phyloP scores from a whole-genome alignment of 2,329 filamentous ascomycete genomes.

The Fusarium abutilonis region DNA sequence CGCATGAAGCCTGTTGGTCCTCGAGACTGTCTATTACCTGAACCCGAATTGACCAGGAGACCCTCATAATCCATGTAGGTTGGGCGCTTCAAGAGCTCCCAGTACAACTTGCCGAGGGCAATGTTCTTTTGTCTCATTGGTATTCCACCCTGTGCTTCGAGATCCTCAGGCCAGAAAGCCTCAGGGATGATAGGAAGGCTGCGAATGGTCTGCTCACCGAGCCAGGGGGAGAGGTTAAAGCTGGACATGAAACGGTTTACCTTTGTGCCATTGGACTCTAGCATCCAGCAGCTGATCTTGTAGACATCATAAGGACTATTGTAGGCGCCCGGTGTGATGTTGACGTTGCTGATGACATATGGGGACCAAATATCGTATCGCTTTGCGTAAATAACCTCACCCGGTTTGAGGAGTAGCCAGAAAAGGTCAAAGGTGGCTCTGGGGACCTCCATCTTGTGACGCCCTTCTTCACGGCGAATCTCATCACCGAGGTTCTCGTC shows the following conservation, averaged over 20 bases:
- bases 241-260: conserved; percentile 53
- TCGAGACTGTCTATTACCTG: conserved; percentile 39
- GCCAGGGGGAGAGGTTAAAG: conserved; percentile 52
- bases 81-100: conserved; percentile 58
- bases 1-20: conserved; percentile 52
- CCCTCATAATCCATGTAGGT: conserved; percentile 60
- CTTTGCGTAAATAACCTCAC: conserved; percentile 56
- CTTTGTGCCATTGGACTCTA: conserved; percentile 49
- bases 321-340: conserved; percentile 16
- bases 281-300: conserved; percentile 55
- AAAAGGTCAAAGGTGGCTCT: conserved; percentile 58
- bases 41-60: conserved; percentile 49
- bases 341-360: conserved; percentile 53
- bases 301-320: conserved; percentile 32
- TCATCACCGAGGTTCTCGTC: conserved; percentile 51
- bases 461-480: conserved; percentile 54
- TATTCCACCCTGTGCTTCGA: conserved; percentile 46
- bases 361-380: conserved; percentile 54
- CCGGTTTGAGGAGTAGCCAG: conserved; percentile 59
- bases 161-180: conserved; percentile 53
- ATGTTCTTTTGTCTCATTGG: conserved; percentile 53
- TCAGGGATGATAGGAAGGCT: conserved; percentile 56
- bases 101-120: conserved; percentile 56
- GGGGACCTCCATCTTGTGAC: conserved; percentile 51
- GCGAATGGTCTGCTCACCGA: conserved; percentile 56